A percentile compares a stretch with the other conserved stretches of the same genome.
These are phyloP conservation scores for Cetraspora pellucida DNA, from an alignment of 192 early-diverging fungal genomes.

Conservation along the genomic window DNA sequence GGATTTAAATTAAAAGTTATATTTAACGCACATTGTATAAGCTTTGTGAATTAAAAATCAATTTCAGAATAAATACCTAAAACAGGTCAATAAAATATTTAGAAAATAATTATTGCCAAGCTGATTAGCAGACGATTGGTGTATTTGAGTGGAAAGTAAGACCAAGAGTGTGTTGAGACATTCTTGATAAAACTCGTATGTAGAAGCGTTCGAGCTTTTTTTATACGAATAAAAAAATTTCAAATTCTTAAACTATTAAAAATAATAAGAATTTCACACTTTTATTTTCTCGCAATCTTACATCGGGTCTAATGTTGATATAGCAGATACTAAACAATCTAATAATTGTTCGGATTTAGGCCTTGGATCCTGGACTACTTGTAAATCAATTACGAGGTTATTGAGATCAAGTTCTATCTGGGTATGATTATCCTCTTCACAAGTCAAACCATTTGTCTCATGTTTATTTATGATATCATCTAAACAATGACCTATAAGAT, in stretches of 20 bases:
- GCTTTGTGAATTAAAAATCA: too few relatives aligned
- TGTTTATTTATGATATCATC: too few relatives aligned
- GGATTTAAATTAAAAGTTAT: too few relatives aligned
- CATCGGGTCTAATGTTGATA: conserved; percentile 61
- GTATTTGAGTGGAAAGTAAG: conserved; percentile 65
- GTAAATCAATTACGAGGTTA: conserved; percentile 47
- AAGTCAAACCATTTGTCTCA: conserved; percentile 28
- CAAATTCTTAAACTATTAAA: not conserved
- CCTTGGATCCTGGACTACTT: conserved; percentile 47
- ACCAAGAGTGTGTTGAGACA: conserved; percentile 63
- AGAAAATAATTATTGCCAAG: conserved; percentile 64
- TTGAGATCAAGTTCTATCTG: conserved; percentile 46
- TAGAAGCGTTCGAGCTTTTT: conserved; percentile 48
- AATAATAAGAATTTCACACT: not conserved
- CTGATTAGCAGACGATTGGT: conserved; percentile 41
- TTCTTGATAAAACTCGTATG: conserved; percentile 72
- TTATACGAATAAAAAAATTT: not conserved
- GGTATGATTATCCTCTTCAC: conserved; percentile 37
- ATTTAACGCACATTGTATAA: too few relatives aligned
- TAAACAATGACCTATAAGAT: too few relatives aligned
- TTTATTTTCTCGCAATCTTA: conserved; percentile 33
- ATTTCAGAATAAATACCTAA: conserved; percentile 46
- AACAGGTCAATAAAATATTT: conserved; percentile 60
- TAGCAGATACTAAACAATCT: conserved; percentile 52
- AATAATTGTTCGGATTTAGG: conserved; percentile 61